Evolutionary conservation across 176 grass and related monocot genomes (phyloP).

Genomic region (Tuctoria greenei): DNA sequence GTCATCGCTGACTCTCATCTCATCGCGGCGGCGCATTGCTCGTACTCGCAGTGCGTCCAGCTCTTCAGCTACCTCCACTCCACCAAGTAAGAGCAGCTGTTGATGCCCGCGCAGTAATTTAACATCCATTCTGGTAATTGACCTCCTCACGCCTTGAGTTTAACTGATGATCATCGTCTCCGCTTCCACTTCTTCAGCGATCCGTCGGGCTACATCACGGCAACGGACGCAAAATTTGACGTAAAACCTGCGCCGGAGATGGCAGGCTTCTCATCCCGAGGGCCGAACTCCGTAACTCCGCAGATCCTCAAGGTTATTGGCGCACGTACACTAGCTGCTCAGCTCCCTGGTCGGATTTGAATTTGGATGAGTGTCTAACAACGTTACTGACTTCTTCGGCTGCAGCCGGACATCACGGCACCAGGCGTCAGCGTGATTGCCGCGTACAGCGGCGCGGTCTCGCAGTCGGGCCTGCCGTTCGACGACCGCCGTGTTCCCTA

Average conservation of each 20-base stretch:
- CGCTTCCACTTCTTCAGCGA: not conserved
- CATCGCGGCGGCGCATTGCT: constrained; percentile 55
- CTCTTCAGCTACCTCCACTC: constrained; percentile 42
- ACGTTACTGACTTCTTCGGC: not conserved
- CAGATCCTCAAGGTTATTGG: constrained; percentile 61
- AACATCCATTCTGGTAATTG: not conserved
- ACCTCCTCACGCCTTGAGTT: not conserved
- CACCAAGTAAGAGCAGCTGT: constrained; percentile 28
- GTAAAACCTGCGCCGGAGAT: constrained; percentile 66
- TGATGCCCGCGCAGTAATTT: not conserved
- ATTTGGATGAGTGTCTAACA: no score
- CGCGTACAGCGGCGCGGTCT: constrained; percentile 35
- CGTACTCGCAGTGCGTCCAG: constrained; percentile 34
- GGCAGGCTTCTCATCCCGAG: constrained; percentile 62
- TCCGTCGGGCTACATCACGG: constrained; percentile 44
- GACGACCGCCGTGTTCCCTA: constrained; percentile 54
- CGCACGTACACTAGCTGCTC: not conserved
- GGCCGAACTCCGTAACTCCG: constrained; percentile 57
- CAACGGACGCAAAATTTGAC: constrained; percentile 23
- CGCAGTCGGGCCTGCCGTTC: constrained; percentile 34
- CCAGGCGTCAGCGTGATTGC: constrained; percentile 66
- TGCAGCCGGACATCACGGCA: constrained; percentile 68
- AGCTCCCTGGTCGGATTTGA: not conserved
- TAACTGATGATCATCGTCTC: not conserved
- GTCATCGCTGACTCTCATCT: constrained; percentile 49